Percentiles rank a stretch among this genome's conserved stretches.
phyloP scores from a whole-genome alignment of 1,284 basidiomycete genomes.

The Melampsora occidentalis region DNA sequence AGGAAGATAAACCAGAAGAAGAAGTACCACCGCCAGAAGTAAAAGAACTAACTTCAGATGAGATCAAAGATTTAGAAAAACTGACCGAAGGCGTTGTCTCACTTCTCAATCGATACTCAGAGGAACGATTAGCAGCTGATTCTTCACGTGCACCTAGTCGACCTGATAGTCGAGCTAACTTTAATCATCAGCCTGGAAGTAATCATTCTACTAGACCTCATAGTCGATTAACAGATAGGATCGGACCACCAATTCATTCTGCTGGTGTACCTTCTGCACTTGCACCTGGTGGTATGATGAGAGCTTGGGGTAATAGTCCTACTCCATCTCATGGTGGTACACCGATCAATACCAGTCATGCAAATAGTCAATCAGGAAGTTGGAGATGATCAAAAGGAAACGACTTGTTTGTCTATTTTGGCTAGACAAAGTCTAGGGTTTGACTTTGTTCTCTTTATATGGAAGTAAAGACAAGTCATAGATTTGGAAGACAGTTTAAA shows the following conservation, averaged over 20 bases:
- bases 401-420: too few species aligned
- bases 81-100: constrained; percentile 40
- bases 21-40: constrained; percentile 8
- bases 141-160: constrained; percentile 31
- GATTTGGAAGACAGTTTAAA: too few species aligned
- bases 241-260: neutral
- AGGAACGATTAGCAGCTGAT: constrained; percentile 41
- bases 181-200: constrained; percentile 8
- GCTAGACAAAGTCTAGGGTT: too few species aligned
- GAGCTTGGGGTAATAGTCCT: constrained; percentile 1
- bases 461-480: too few species aligned
- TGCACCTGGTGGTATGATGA: constrained; percentile 5
- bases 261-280: constrained; percentile 4
- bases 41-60: constrained; percentile 5
- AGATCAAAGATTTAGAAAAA: constrained; percentile 32
- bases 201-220: constrained; percentile 14
- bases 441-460: too few species aligned
- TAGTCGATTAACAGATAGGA: constrained; percentile 32
- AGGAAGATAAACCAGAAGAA: constrained; percentile 24
- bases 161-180: constrained; percentile 35
- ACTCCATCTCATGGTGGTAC: neutral
- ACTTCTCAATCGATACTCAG: constrained; percentile 36
- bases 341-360: constrained; percentile 1
- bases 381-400: constrained; percentile 1
- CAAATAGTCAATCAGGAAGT: constrained; percentile 2